Percentiles rank a stretch among this genome's conserved stretches.
These are phyloP conservation scores for Vaccinium corymbosum DNA, from an alignment of 148 eudicot genomes.

Conservation along the genomic window DNA sequence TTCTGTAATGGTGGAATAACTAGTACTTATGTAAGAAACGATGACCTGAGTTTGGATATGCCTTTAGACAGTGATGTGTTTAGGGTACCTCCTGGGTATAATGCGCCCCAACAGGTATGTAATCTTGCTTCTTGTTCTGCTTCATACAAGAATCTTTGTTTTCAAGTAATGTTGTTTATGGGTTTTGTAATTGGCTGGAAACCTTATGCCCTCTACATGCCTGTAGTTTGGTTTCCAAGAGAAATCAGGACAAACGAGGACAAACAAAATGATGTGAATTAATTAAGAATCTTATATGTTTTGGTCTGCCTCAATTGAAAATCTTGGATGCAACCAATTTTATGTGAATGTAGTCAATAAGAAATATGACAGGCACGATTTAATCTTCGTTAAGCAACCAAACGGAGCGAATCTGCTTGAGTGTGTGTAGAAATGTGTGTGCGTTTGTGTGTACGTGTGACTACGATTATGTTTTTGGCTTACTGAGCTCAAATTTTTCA, in stretches of 20 bases:
- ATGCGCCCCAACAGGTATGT: constrained; percentile 77
- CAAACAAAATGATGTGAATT: not conserved
- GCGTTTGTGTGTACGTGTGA: not conserved
- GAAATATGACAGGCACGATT: not conserved
- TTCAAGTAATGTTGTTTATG: not conserved
- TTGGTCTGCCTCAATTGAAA: not conserved
- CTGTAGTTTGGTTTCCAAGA: constrained; percentile 13
- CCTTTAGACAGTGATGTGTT: constrained; percentile 72
- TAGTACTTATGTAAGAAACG: constrained; percentile 39
- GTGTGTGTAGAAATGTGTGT: not conserved
- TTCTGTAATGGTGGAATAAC: constrained; percentile 54
- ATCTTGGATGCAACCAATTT: not conserved
- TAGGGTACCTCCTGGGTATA: constrained; percentile 59
- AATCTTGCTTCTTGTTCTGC: not conserved
- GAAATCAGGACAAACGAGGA: not conserved
- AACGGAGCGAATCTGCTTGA: not conserved
- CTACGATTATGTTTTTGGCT: not conserved
- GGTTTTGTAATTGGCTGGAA: not conserved
- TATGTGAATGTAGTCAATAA: not conserved
- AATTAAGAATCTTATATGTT: not conserved
- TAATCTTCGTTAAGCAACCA: not conserved
- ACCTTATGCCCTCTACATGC: not conserved
- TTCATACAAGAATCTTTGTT: not conserved
- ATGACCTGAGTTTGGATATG: constrained; percentile 52
- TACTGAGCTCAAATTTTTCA: not conserved